Base-by-base conservation (phyloP, 257 asterid genomes). In the Penstemon davidsonii region DNA sequence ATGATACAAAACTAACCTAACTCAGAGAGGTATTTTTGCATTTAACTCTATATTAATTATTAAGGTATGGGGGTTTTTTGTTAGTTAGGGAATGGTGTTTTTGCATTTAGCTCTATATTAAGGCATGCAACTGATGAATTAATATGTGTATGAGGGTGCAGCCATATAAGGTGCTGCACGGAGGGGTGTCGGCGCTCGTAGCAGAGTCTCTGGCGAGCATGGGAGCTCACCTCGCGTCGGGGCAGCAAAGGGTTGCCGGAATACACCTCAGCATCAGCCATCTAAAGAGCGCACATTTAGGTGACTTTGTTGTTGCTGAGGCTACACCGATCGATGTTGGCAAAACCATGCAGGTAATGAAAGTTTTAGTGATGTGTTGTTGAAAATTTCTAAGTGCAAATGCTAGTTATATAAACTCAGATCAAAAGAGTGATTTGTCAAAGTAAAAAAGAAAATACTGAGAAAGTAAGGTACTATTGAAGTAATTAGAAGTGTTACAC, bases 291-390 rank as follows among this genome's bases (percentile, higher is more conserved):
- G 98, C 96, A 25, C 57, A 68, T n/a, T 49, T 87, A 10, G 96
- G 96, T 4, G 96, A 92, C 71, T 81, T 83, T 61, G 86, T 89
- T 0, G 12, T 78, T 11, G 98, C 90, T 1, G 94, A 89, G 69
- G 98, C 98, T 38, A 51, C 71, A 0, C 96, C 98, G 0, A 58
- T 86, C 65, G 84, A 67, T 43, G 67, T 79, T 55, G 98, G 98
- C 10, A 87, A 71, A 70, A 83, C 90, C 7, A 78, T 92, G 70
- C 97, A 91, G 87, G 92, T 84, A 19, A 58, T 43, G 11, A 4
- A 13, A 5, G 18, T 41, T 40, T 12, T 55, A 12, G 18, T n/a
- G 18, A 9, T 51, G 4, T 33, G 43, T 52, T 38, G 6, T 65
- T n/a, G 0, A 7, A 19, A 18, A 25, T 40, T n/a, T 42, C 12